Base-by-base conservation (phyloP, 2,329 filamentous ascomycete genomes). In the Ophiostoma fasciatum region DNA sequence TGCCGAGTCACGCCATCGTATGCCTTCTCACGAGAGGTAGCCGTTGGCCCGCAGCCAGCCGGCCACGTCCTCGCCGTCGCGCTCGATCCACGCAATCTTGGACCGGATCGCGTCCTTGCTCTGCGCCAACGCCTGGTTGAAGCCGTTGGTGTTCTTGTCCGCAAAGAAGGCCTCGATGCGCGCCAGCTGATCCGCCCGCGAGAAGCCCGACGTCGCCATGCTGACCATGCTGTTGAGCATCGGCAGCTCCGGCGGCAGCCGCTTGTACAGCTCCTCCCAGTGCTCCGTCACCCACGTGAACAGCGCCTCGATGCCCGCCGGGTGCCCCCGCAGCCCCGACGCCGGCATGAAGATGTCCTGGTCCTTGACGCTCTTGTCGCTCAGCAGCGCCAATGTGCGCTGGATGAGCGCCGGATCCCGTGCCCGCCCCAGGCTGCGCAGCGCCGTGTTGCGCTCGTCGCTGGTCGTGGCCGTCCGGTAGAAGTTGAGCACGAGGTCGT, bases 301-400 rank as follows among this genome's bases (percentile, higher is more conserved):
- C 39, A 94, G 68, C 7, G 81, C 81, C 39, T 81, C 64, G 38
- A 93, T 80, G 46, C 88, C 88, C 29, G 76, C 74, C 7, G 74
- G 62, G 52, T 92, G 83, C 36, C 71, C 72, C 40, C 87, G 74
- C 20, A 96, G 70, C 7, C 82, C 82, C 23, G 74, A 72, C 27
- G 90, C 71, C 2, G 88, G 87, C 53, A 94, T 75, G 61, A 94
- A 94, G 45, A 94, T 77, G 56, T 96, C 88, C 57, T 94, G 88
- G 45, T 82, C 84, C 65, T 92, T 93, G 58, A 94, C 80, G 46
- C 93, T 79, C 42, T 78, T 74, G 54, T 75, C 74, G 39, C 87
- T 68, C 22, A 85, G 68, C 44, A 94, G 65, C 21, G 64, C 70
- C 12, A 96, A 68, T 4, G 85, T 88, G 42, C 74, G 74, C 62